Evolutionary conservation across 2,329 filamentous ascomycete genomes (phyloP), one percentile per base, ranked within the genome.

Genomic region (Microdochium nivale): DNA sequence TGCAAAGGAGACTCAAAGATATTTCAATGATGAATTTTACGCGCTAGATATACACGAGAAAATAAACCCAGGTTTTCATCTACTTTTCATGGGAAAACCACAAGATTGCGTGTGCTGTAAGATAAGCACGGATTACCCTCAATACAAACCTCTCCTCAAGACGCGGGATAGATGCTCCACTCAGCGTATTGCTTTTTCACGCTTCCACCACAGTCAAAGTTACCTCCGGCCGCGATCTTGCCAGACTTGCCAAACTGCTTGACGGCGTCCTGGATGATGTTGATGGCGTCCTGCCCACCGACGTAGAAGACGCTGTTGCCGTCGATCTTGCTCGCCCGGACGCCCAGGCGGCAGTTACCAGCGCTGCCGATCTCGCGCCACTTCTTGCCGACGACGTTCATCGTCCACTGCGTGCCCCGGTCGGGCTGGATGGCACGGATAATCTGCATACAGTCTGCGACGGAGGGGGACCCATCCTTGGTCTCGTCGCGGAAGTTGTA

Each of bases 401-500:
- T 49, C 21, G 60, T 52, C 24, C 51, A 52, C 24, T 55, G 43
- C n/a, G 56, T 59, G 5, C 62, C 55, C 47, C 59, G 61, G 9
- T 51, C 27, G 47, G 50, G 48, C 58, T 62, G 30, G 49, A 71
- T 66, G 55, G 69, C 67, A 44, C 50, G 54, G 55, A 68, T 58
- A 49, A 72, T 65, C 19, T 58, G 51, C 49, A 53, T 53, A 57
- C 69, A 71, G 62, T 71, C 69, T 2, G 25, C 37, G 7, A 68
- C 61, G 1, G 9, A 24, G 4, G 68, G 68, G 2, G 68, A 71
- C 2, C 53, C 68, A 35, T 53, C 59, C 52, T 58, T 65, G 21
- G 63, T 66, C 59, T 65, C 53, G 59, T 69, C 59, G 24, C 60
- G 62, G 51, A 69, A 67, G 3, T 60, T 60, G 5, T 67, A 68